Conservation (phyloP, 2,329 filamentous ascomycete genomes). For the Fusarium buharicum region DNA sequence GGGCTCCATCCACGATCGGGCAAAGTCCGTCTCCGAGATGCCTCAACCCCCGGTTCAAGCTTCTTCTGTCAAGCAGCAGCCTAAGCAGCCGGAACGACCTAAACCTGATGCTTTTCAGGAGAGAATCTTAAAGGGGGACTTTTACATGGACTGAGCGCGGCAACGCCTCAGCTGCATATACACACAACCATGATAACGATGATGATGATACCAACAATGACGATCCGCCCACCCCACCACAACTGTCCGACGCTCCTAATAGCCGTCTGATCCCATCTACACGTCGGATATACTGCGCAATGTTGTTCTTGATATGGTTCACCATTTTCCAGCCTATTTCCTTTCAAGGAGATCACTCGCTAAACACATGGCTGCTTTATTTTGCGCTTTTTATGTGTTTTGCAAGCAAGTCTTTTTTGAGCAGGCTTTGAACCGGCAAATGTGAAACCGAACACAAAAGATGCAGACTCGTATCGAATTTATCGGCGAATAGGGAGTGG, state of each 20-base stretch:
- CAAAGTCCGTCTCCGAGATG: slow-evolving; percentile 76
- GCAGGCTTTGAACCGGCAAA: slow-evolving; percentile 13
- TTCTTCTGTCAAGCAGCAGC: slow-evolving; percentile 54
- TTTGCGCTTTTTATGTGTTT: slow-evolving; percentile 30
- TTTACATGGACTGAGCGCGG: slow-evolving; percentile 87
- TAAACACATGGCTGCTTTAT: slow-evolving; percentile 27
- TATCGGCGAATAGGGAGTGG: slow-evolving; percentile 26
- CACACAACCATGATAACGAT: slow-evolving; percentile 36
- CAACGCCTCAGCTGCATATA: slow-evolving; percentile 8
- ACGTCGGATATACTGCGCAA: slow-evolving; percentile 22
- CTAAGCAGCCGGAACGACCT: slow-evolving; percentile 56
- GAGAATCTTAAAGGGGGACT: slow-evolving; percentile 96
- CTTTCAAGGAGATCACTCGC: slow-evolving; percentile 32
- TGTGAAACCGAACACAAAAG: slow-evolving; percentile 30
- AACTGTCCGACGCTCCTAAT: slow-evolving; percentile 28
- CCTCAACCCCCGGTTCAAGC: slow-evolving; percentile 65
- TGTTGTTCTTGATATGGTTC: slow-evolving; percentile 25
- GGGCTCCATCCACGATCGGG: slow-evolving; percentile 66
- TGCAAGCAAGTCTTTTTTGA: slow-evolving; percentile 30
- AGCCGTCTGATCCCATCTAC: slow-evolving; percentile 8
- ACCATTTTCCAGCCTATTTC: slow-evolving; percentile 21
- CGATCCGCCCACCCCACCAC: slow-evolving; percentile 20
- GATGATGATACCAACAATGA: slow-evolving; percentile 34
- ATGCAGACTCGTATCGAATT: slow-evolving; percentile 20
- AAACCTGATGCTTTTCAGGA: slow-evolving; percentile 97